phyloP scores from a whole-genome alignment of 2,329 filamentous ascomycete genomes.

The Xylaria digitata region DNA sequence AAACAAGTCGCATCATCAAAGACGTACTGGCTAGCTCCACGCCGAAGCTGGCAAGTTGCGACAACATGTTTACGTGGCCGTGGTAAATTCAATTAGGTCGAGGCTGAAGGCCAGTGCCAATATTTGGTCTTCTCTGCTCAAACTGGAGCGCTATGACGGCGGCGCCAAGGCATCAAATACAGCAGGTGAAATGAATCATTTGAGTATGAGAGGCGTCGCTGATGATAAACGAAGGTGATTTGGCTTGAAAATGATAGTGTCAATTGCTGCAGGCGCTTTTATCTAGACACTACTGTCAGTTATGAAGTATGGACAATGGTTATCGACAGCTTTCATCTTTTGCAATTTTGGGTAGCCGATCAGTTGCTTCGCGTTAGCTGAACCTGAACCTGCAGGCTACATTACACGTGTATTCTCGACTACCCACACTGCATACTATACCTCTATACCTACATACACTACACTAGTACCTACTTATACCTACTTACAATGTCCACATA shows the following conservation, averaged over 20 bases:
- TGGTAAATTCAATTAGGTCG: slow-evolving; percentile 36
- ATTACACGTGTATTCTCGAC: too few species aligned
- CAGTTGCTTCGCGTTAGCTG: slow-evolving; percentile 11
- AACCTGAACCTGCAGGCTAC: neutral
- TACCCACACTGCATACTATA: neutral
- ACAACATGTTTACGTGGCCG: slow-evolving; percentile 51
- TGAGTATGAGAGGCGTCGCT: slow-evolving; percentile 16
- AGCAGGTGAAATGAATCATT: slow-evolving; percentile 29
- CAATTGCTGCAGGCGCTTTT: neutral
- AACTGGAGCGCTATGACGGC: slow-evolving; percentile 39
- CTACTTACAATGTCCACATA: too few species aligned
- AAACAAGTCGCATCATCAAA: slow-evolving; percentile 25
- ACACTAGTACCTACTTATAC: too few species aligned
- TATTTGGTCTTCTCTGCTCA: slow-evolving; percentile 39
- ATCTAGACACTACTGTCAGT: neutral
- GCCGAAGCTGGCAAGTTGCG: slow-evolving; percentile 52
- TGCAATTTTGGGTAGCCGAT: slow-evolving; percentile 36
- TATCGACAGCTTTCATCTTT: slow-evolving; percentile 38
- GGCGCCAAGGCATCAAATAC: slow-evolving; percentile 44
- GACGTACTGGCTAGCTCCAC: slow-evolving; percentile 56
- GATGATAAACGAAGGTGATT: neutral
- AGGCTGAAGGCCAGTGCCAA: slow-evolving; percentile 36
- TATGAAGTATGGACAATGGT: slow-evolving; percentile 16
- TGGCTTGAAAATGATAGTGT: slow-evolving; percentile 2
- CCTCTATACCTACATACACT: too few species aligned